These are phyloP conservation scores for Backusella australiensis DNA, from an alignment of 192 early-diverging fungal species.

Conservation along the genomic window DNA sequence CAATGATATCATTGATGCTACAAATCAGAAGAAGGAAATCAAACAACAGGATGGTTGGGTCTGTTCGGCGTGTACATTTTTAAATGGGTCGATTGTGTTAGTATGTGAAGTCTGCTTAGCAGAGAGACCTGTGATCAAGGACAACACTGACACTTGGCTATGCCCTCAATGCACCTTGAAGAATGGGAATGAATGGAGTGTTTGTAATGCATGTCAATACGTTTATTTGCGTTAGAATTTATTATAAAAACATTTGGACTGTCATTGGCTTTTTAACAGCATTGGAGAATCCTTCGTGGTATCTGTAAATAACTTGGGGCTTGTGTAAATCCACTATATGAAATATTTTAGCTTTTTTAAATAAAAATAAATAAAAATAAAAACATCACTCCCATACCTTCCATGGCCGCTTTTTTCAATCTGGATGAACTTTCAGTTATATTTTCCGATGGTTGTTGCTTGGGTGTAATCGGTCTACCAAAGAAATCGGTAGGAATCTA, in stretches of 20 bases:
- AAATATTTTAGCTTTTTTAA: no score
- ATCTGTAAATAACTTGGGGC: slow-evolving; percentile 64
- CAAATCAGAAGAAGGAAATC: background rate
- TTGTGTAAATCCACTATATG: slow-evolving; percentile 16
- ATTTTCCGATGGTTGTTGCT: background rate
- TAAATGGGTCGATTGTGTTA: slow-evolving; percentile 42
- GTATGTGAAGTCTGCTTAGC: slow-evolving; percentile 48
- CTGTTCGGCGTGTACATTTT: slow-evolving; percentile 56
- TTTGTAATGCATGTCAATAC: slow-evolving; percentile 5
- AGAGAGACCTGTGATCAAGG: slow-evolving; percentile 14
- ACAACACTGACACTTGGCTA: background rate
- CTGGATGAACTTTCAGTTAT: background rate
- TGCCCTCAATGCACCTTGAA: background rate
- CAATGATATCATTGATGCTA: background rate
- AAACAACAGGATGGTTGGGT: slow-evolving; percentile 34
- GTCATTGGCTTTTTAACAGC: slow-evolving; percentile 79
- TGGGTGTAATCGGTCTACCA: slow-evolving; percentile 59
- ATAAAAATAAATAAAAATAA: background rate
- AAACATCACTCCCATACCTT: background rate
- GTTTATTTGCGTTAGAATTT: background rate
- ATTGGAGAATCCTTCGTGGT: slow-evolving; percentile 90
- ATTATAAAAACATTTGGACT: slow-evolving; percentile 60
- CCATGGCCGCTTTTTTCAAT: slow-evolving; percentile 14
- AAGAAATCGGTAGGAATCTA: slow-evolving; percentile 70
- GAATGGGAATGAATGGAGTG: background rate